phyloP scores from a whole-genome alignment of 2,329 filamentous ascomycete species.

The Dactylellina cionopaga region DNA sequence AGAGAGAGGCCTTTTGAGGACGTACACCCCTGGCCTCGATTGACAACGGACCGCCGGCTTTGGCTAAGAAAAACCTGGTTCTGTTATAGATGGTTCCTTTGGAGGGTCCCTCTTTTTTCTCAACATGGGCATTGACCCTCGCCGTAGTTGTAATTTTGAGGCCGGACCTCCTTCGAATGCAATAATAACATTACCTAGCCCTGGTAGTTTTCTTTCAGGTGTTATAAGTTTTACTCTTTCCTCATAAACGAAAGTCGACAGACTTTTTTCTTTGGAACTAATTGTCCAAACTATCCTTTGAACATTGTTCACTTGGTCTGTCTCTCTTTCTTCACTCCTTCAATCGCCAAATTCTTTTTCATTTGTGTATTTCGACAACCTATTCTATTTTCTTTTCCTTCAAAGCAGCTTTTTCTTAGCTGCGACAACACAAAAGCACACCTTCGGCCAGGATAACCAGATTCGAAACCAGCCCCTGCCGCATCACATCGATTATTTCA shows the following conservation, averaged over 20 bases:
- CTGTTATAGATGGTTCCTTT: constrained; percentile 19
- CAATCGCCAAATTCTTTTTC: constrained; percentile 9
- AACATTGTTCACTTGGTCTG: neutral
- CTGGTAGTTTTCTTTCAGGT: constrained; percentile 1
- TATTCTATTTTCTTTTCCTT: constrained; percentile 5
- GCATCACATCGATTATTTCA: constrained; percentile 6
- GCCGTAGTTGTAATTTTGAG: constrained; percentile 36
- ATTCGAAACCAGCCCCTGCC: too few species aligned
- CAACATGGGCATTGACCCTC: constrained; percentile 37
- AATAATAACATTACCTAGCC: constrained; percentile 35
- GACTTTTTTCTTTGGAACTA: constrained; percentile 1
- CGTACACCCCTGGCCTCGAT: constrained; percentile 34
- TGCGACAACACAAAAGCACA: constrained; percentile 17
- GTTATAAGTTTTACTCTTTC: constrained; percentile 46
- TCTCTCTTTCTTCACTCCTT: constrained; percentile 19
- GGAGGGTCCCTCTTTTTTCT: constrained; percentile 16
- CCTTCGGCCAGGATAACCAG: neutral
- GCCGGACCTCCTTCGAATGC: constrained; percentile 39
- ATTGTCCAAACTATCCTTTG: constrained; percentile 4
- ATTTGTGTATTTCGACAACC: constrained; percentile 17
- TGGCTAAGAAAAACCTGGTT: constrained; percentile 37
- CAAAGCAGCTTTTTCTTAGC: neutral
- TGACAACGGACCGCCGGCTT: constrained; percentile 28
- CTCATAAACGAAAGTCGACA: neutral
- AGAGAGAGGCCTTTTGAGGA: constrained; percentile 3